These are phyloP conservation scores for Paramecium sexaurelia DNA, from an alignment of 73 alveolate species.

Conservation along the genomic window DNA sequence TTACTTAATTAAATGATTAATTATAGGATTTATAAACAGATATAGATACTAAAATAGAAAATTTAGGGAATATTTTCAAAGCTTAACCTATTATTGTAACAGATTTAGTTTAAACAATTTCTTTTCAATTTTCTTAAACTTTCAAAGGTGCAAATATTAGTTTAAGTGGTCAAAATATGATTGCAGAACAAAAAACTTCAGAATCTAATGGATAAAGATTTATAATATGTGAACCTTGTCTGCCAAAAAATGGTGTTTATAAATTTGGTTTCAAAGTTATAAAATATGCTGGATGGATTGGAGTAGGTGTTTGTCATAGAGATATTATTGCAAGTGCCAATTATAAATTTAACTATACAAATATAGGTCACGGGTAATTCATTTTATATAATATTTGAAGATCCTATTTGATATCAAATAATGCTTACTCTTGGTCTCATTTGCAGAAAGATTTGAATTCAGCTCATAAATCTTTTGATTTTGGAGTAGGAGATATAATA, in stretches of 20 bases:
- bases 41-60: slow-evolving; percentile 2
- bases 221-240: slow-evolving; percentile 40
- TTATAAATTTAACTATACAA: slow-evolving; percentile 22
- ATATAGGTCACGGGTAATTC: slow-evolving; percentile 30
- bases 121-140: background rate
- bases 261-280: slow-evolving; percentile 34
- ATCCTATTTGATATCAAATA: slow-evolving; percentile 31
- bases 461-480: slow-evolving; percentile 53
- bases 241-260: slow-evolving; percentile 11
- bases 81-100: background rate
- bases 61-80: background rate
- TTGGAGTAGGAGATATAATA: slow-evolving; percentile 1
- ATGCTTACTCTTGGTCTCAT: slow-evolving; percentile 59
- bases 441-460: slow-evolving; percentile 44
- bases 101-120: background rate
- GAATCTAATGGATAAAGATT: slow-evolving; percentile 56
- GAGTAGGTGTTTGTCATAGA: slow-evolving; percentile 50
- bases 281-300: slow-evolving; percentile 60
- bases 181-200: slow-evolving; percentile 38
- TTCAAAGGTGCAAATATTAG: slow-evolving; percentile 43
- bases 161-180: background rate
- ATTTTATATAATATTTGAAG: background rate
- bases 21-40: background rate
- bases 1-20: background rate
- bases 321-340: slow-evolving; percentile 12